Conservation (phyloP, 805 yeast genomes). For the Yarrowia yakushimensis region DNA sequence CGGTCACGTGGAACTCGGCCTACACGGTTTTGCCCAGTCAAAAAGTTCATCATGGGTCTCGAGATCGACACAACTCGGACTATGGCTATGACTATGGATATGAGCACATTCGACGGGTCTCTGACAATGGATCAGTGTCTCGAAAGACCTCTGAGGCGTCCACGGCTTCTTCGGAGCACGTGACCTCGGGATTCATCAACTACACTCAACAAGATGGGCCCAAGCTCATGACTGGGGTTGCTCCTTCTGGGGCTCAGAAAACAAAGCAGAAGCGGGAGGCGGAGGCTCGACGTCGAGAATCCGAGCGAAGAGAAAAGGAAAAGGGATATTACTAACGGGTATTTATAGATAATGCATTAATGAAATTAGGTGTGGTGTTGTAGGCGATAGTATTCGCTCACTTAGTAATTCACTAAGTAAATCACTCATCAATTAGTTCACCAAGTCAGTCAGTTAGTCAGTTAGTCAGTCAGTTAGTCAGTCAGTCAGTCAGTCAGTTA, state of each 20-base stretch:
- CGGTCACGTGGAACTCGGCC: neutral
- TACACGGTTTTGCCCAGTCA: neutral
- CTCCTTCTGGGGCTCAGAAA: slow-evolving; percentile 9
- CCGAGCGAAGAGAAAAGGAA: neutral
- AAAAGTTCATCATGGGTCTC: neutral
- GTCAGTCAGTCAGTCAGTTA: too few species aligned
- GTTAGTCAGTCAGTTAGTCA: too few species aligned
- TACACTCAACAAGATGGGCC: slow-evolving; percentile 16
- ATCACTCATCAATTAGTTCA: too few species aligned
- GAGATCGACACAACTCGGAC: slow-evolving; percentile 6
- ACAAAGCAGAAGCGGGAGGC: slow-evolving; percentile 21
- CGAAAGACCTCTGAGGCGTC: neutral
- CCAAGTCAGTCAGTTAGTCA: too few species aligned
- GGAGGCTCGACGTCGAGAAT: slow-evolving; percentile 12
- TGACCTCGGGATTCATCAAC: slow-evolving; percentile 3
- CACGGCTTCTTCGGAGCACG: neutral
- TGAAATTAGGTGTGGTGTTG: too few species aligned
- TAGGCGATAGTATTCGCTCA: too few species aligned
- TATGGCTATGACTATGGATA: neutral
- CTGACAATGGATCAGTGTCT: neutral
- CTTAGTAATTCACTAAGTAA: too few species aligned
- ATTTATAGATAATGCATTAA: slow-evolving; percentile 14
- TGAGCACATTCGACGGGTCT: neutral
- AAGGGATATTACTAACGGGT: slow-evolving; percentile 22
- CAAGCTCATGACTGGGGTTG: slow-evolving; percentile 23